phyloP scores from a whole-genome alignment of 1,284 basidiomycete species.

The Papiliotrema terrestris region DNA sequence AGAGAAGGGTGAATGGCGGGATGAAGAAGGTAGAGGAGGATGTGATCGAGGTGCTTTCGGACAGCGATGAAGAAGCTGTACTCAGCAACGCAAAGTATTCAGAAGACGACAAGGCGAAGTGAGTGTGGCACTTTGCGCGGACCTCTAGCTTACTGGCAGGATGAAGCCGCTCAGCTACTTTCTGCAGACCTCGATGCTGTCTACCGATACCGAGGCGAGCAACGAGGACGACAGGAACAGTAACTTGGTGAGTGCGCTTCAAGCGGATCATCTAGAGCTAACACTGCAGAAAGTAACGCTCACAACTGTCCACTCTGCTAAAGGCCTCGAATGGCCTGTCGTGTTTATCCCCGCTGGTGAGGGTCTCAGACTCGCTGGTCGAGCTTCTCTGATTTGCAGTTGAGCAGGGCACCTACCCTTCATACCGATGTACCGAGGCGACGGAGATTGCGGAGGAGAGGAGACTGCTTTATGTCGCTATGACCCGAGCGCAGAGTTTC shows the following conservation, averaged over 20 bases:
- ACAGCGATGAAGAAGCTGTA: constrained; percentile 36
- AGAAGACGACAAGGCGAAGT: background rate
- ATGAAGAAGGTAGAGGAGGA: constrained; percentile 12
- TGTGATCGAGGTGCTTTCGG: constrained; percentile 15
- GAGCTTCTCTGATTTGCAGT: constrained; percentile 50
- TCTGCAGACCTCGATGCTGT: constrained; percentile 77
- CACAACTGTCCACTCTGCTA: constrained; percentile 83
- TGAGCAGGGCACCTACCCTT: constrained; percentile 74
- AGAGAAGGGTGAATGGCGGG: background rate
- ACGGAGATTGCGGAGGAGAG: constrained; percentile 79
- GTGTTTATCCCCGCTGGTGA: constrained; percentile 48
- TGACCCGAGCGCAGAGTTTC: constrained; percentile 77
- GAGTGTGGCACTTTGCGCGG: background rate
- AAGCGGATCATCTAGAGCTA: background rate
- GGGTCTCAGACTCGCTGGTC: constrained; percentile 46
- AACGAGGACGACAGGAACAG: constrained; percentile 57
- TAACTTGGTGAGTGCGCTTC: constrained; percentile 53
- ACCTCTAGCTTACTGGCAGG: constrained; percentile 40
- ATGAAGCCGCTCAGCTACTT: constrained; percentile 71
- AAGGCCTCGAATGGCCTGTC: constrained; percentile 86
- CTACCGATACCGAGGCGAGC: constrained; percentile 67
- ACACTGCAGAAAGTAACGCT: constrained; percentile 72
- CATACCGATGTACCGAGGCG: constrained; percentile 58
- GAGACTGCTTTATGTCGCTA: constrained; percentile 82
- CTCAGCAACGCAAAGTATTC: background rate